These are phyloP conservation scores for Rhodotorula diobovata DNA, from an alignment of 768 basidiomycete genomes.

Conservation along the genomic window DNA sequence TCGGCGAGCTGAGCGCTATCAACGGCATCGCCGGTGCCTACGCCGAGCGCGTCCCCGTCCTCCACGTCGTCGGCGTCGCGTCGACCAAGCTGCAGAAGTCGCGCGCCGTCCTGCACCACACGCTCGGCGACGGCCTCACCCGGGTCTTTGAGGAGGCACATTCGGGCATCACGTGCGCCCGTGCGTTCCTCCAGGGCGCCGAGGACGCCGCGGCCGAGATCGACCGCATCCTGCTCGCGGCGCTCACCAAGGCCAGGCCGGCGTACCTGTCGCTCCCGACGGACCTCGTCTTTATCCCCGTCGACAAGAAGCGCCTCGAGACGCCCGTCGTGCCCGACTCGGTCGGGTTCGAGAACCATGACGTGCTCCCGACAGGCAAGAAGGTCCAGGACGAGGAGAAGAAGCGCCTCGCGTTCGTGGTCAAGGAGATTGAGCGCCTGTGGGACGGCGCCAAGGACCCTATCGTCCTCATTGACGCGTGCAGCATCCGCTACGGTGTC, in stretches of 20 bases:
- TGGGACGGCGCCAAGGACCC: slow-evolving; percentile 62
- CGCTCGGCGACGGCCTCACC: slow-evolving; percentile 70
- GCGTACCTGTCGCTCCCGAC: slow-evolving; percentile 84
- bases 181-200: slow-evolving; percentile 58
- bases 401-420: slow-evolving; percentile 60
- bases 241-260: slow-evolving; percentile 59
- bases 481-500: slow-evolving; percentile 67
- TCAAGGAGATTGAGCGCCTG: slow-evolving; percentile 65
- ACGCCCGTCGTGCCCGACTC: slow-evolving; percentile 17
- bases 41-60: slow-evolving; percentile 81
- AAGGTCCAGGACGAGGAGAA: slow-evolving; percentile 15
- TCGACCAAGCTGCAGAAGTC: slow-evolving; percentile 66
- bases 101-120: slow-evolving; percentile 77
- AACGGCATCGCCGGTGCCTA: slow-evolving; percentile 67
- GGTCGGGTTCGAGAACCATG: slow-evolving; percentile 9
- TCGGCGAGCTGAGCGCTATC: slow-evolving; percentile 85
- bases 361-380: slow-evolving; percentile 28
- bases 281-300: slow-evolving; percentile 61
- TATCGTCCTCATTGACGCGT: slow-evolving; percentile 71
- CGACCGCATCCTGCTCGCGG: slow-evolving; percentile 66
- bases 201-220: slow-evolving; percentile 63
- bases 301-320: slow-evolving; percentile 26
- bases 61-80: slow-evolving; percentile 82
- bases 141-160: slow-evolving; percentile 74
- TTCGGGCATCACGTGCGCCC: slow-evolving; percentile 66